Percentiles rank a stretch among this genome's conserved stretches.
Conservation (phyloP, 2,329 filamentous ascomycete species). For the Paecilomyces niveus region DNA sequence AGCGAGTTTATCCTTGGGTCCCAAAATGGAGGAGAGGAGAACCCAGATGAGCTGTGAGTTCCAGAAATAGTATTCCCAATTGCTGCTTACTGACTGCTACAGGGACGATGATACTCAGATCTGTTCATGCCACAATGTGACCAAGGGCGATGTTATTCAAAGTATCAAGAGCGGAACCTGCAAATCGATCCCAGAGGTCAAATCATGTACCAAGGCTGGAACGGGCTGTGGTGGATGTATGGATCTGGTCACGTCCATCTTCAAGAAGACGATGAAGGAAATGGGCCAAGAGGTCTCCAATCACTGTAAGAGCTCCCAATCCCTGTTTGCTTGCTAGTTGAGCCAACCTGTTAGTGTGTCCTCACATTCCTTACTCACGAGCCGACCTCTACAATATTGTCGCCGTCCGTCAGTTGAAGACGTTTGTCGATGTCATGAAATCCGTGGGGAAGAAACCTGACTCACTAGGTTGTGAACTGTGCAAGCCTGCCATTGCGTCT, state of each 20-base stretch:
- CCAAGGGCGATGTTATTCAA: conserved; percentile 70
- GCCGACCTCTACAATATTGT: conserved; percentile 87
- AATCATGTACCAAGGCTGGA: conserved; percentile 84
- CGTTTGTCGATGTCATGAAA: conserved; percentile 69
- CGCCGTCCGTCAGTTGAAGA: conserved; percentile 69
- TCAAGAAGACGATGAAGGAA: conserved; percentile 78
- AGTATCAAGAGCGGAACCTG: conserved; percentile 70
- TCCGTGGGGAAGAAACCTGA: conserved; percentile 63
- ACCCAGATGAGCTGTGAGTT: conserved; percentile 61
- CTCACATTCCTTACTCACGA: conserved; percentile 76
- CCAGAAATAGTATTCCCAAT: not conserved
- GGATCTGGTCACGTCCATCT: conserved; percentile 80
- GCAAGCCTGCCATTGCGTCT: conserved; percentile 74
- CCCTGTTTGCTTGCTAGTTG: not conserved
- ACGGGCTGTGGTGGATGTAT: conserved; percentile 88
- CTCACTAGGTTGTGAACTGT: conserved; percentile 77
- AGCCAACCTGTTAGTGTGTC: conserved; percentile 51
- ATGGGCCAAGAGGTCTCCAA: conserved; percentile 87
- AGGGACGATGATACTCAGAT: conserved; percentile 76
- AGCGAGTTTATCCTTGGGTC: conserved; percentile 77
- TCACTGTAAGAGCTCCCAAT: conserved; percentile 39
- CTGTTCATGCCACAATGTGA: conserved; percentile 89
- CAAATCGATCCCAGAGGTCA: conserved; percentile 74
- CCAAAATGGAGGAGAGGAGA: conserved; percentile 65
- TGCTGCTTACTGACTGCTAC: conserved; percentile 9